These are phyloP conservation scores for Pholiota microspora DNA, from an alignment of 768 basidiomycete species.

Conservation along the genomic window DNA sequence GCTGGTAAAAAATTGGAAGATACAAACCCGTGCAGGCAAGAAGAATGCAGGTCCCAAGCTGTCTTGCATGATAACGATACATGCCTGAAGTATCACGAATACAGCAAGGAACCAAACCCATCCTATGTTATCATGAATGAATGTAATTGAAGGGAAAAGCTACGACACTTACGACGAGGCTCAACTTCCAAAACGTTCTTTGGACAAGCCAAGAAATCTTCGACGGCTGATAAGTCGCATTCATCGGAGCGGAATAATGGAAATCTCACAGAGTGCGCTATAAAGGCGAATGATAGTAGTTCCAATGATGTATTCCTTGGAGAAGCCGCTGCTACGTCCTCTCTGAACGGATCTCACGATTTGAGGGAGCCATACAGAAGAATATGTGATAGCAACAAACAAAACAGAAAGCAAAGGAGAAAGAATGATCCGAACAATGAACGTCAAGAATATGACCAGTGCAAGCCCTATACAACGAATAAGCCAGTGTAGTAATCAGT, in stretches of 20 bases:
- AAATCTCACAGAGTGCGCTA: constrained; percentile 68
- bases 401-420: constrained; percentile 63
- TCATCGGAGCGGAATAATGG: background rate
- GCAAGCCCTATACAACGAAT: constrained; percentile 51
- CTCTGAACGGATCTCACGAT: constrained; percentile 74
- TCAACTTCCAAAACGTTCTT: constrained; percentile 84
- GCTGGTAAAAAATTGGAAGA: background rate
- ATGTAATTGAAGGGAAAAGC: background rate
- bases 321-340: constrained; percentile 67
- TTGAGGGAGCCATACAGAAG: constrained; percentile 83
- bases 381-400: constrained; percentile 69
- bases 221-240: constrained; percentile 1
- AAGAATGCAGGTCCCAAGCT: constrained; percentile 81
- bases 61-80: constrained; percentile 68
- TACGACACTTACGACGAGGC: constrained; percentile 53
- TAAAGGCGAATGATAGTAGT: constrained; percentile 71
- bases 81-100: constrained; percentile 60
- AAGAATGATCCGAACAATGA: constrained; percentile 73
- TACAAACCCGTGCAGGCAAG: constrained; percentile 63
- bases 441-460: constrained; percentile 64
- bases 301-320: constrained; percentile 71
- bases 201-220: constrained; percentile 83
- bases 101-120: constrained; percentile 64
- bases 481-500: background rate
- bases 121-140: constrained; percentile 33